Evolutionary conservation across 768 basidiomycete species (phyloP).

Genomic region (Hygrophorus pudorinus): DNA sequence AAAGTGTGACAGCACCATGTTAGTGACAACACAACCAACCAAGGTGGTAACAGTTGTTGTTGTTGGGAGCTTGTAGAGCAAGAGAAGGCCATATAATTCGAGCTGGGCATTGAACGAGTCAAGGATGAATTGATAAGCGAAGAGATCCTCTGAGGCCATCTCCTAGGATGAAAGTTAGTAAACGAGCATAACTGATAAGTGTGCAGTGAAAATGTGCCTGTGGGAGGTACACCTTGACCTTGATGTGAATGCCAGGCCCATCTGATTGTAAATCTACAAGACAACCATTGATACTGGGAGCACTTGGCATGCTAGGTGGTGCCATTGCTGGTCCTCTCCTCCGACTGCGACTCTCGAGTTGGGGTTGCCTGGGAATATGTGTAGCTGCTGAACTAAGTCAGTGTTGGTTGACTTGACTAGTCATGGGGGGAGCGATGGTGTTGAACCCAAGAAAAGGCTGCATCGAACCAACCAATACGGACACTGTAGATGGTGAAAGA

Average conservation of each 20-base stretch:
- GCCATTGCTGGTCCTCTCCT: background rate
- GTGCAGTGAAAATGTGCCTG: background rate
- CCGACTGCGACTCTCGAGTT: background rate
- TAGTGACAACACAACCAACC: background rate
- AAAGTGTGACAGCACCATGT: background rate
- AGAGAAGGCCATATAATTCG: background rate
- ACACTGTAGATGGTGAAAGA: no score
- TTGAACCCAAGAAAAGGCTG: no score
- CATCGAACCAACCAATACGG: no score
- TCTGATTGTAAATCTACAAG: background rate
- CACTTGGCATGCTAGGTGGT: background rate
- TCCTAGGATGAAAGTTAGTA: background rate
- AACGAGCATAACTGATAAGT: background rate
- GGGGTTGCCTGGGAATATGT: background rate
- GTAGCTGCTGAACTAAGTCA: background rate
- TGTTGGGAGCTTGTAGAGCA: background rate
- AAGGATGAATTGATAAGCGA: background rate
- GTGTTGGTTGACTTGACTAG: background rate
- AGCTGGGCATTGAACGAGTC: background rate
- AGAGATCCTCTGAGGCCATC: background rate
- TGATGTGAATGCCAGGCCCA: background rate
- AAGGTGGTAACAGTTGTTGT: background rate
- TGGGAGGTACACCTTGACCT: background rate
- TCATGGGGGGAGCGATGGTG: background rate
- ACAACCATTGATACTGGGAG: background rate